These are phyloP conservation scores for Cymbidium sinense DNA, from an alignment of 106 monocot species.

Conservation along the genomic window DNA sequence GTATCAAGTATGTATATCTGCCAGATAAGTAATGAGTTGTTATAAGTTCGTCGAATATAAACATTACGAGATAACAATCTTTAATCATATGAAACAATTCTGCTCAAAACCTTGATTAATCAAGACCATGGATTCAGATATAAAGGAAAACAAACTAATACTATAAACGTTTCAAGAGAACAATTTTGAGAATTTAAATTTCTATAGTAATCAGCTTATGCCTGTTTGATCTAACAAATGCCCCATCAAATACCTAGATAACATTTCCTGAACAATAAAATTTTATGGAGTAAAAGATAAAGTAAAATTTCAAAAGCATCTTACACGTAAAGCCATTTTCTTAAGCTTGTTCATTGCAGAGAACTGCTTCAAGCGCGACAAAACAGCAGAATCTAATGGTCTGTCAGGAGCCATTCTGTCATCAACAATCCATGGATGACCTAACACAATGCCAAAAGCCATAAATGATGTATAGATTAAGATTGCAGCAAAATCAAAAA, in stretches of 20 bases:
- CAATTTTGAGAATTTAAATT: not conserved
- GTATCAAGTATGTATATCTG: not conserved
- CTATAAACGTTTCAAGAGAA: not conserved
- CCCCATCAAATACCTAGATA: not conserved
- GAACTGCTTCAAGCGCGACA: slow-evolving; percentile 87
- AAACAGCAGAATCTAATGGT: slow-evolving; percentile 87
- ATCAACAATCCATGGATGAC: slow-evolving; percentile 92
- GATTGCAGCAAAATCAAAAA: not conserved
- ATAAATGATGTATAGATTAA: not conserved
- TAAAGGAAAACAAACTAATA: not conserved
- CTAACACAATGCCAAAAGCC: slow-evolving; percentile 25
- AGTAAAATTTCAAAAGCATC: slow-evolving; percentile 2
- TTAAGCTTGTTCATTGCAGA: slow-evolving; percentile 98
- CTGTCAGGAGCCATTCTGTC: slow-evolving; percentile 77
- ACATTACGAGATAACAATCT: not conserved
- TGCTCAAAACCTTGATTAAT: too few species aligned
- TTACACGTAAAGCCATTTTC: slow-evolving; percentile 92
- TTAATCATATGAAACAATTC: too few species aligned
- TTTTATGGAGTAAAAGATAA: not conserved
- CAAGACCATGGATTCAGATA: not conserved
- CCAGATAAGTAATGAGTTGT: not conserved
- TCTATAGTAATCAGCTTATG: not conserved
- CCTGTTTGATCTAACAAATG: not conserved
- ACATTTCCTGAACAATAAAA: not conserved
- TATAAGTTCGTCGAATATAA: not conserved